Evolutionary conservation across 805 yeast genomes (phyloP), one percentile per base, ranked within the genome.

Genomic region (Candida ortonii): DNA sequence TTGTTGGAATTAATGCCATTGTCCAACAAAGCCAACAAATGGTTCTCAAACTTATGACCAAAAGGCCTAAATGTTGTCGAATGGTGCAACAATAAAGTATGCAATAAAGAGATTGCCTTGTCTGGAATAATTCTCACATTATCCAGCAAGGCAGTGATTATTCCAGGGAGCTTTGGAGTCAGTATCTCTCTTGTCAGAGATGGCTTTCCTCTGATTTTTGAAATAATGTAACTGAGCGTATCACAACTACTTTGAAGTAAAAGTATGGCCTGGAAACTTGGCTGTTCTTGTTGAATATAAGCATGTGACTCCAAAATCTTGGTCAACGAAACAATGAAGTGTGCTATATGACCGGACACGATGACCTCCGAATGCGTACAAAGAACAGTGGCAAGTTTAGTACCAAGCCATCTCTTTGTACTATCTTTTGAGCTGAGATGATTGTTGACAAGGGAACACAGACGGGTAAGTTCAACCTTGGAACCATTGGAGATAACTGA

Each of bases 11-110:
- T 61, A 6, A 37, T 48, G 23, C 52, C 63, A 35, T 48, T 54
- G 23, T 39, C 52, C 23, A 68, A 56, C 39, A 73, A 52, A 5
- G 44, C 46, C 7, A 63, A 39, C 19, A 79, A 57, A 19, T 65
- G 70, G 9, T 53, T 57, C 47, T 78, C 77, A 44, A 73, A 76
- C 47, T 78, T 80, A 38, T 76, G 71, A 4, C 81, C 82, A 61
- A 70, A 80, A 10, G 95, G 95, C 57, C 89, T 74, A 53, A 85
- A 84, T 2, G 94, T 82, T 2, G 93, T 84, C 1, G 94, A 72
- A 50, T 86, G 83, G 37, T 71, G 63, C 25, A 59, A 54, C 21
- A 82, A 62, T 16, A 80, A 52, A 20, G 56, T 62, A 40, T 62
- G 61, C 37, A 75, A 50, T 11, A 70, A 53, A 10, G 67, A 65